Percentiles rank a stretch among this genome's conserved stretches.
These are phyloP conservation scores for Salvia miltiorrhiza DNA, from an alignment of 257 asterid species.

Conservation along the genomic window DNA sequence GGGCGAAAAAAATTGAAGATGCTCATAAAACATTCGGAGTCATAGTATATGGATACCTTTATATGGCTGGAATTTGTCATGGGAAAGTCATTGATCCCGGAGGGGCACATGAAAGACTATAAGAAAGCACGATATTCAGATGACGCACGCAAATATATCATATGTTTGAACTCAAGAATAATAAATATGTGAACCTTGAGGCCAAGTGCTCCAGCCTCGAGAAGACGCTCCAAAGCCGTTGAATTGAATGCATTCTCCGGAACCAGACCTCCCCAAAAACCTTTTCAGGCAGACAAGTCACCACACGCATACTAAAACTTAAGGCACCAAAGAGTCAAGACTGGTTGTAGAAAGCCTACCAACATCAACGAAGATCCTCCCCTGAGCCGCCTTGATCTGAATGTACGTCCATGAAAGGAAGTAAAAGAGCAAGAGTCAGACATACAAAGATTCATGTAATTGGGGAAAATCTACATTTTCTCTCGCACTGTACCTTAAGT, in stretches of 20 bases:
- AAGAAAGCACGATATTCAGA: constrained; percentile 9
- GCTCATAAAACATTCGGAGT: too few species aligned
- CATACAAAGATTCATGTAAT: neutral
- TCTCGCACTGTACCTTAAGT: constrained; percentile 57
- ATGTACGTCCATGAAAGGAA: constrained; percentile 10
- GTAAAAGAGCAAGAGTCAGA: neutral
- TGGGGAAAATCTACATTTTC: neutral
- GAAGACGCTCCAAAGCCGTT: constrained; percentile 72
- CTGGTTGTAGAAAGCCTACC: constrained; percentile 47
- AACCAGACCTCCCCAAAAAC: constrained; percentile 98
- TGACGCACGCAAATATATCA: neutral
- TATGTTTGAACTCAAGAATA: neutral
- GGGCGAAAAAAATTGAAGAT: too few species aligned
- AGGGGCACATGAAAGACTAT: constrained; percentile 98
- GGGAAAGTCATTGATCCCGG: constrained; percentile 96
- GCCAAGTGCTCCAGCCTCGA: constrained; percentile 94
- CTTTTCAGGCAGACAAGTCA: constrained; percentile 36
- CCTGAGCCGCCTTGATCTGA: constrained; percentile 75
- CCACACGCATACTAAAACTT: neutral
- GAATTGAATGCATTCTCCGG: constrained; percentile 89
- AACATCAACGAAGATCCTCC: constrained; percentile 85
- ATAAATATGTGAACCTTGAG: constrained; percentile 58
- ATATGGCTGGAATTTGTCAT: constrained; percentile 87
- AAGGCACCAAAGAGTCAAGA: neutral
- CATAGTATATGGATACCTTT: constrained; percentile 49